A percentile compares a stretch with the other conserved stretches of the same genome.
phyloP scores from a whole-genome alignment of 345 rosid species.

The Clarkia xantiana region DNA sequence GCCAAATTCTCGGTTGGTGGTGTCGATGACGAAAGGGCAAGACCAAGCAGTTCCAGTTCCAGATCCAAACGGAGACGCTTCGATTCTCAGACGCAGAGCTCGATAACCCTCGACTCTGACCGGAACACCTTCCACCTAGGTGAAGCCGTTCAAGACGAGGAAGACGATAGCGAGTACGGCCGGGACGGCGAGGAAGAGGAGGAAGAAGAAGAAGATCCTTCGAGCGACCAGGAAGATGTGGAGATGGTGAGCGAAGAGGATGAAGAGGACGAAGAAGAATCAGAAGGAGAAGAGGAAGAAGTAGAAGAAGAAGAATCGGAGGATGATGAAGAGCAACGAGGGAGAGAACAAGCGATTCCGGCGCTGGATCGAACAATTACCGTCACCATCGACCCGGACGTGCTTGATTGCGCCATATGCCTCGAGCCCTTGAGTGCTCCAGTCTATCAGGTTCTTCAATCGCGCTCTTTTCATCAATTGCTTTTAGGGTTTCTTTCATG shows the following conservation, averaged over 20 bases:
- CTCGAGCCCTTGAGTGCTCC: conserved; percentile 31
- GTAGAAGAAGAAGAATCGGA: neutral
- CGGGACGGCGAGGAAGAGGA: neutral
- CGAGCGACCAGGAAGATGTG: neutral
- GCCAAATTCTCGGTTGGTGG: neutral
- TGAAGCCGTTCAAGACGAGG: too few species aligned
- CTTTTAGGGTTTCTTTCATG: neutral
- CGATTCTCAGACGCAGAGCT: neutral
- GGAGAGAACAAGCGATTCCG: neutral
- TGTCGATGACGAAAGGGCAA: neutral
- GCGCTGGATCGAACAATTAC: conserved; percentile 12
- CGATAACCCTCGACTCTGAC: too few species aligned
- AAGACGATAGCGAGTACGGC: neutral
- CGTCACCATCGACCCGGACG: conserved; percentile 35
- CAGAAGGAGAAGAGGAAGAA: neutral
- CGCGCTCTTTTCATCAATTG: neutral
- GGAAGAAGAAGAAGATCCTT: neutral
- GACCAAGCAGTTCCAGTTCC: neutral
- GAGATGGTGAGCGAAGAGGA: neutral
- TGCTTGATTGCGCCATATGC: conserved; percentile 44
- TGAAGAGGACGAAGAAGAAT: neutral
- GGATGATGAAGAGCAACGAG: neutral
- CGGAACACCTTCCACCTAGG: too few species aligned
- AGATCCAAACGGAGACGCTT: neutral
- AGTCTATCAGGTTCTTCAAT: conserved; percentile 31